These are phyloP conservation scores for Parastagonospora avenae DNA, from an alignment of 2,329 filamentous ascomycete species.

Conservation along the genomic window DNA sequence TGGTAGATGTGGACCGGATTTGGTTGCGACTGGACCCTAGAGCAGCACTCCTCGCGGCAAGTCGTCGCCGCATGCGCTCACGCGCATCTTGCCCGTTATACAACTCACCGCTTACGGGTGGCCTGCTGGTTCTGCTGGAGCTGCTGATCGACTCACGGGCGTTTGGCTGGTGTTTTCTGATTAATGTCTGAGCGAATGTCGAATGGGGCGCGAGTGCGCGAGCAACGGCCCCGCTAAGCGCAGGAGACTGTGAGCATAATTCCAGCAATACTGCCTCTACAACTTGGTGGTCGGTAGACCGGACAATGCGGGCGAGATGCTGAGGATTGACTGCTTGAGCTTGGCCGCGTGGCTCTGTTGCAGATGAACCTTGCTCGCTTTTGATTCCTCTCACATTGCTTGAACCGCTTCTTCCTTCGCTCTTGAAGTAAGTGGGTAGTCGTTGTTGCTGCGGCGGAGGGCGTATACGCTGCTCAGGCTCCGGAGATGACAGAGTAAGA, in stretches of 20 bases:
- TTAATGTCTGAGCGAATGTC: conserved; percentile 27
- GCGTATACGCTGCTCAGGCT: conserved; percentile 17
- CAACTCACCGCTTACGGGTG: conserved; percentile 5
- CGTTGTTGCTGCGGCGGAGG: conserved; percentile 13
- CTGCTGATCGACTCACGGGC: background rate
- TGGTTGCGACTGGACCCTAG: background rate
- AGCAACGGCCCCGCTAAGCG: conserved; percentile 38
- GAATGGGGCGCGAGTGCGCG: conserved; percentile 41
- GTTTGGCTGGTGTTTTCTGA: conserved; percentile 11
- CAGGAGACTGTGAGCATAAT: conserved; percentile 38
- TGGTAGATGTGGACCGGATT: background rate
- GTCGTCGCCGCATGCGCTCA: conserved; percentile 11
- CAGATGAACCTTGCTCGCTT: background rate
- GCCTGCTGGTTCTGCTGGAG: conserved; percentile 3
- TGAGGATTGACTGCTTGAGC: conserved; percentile 24
- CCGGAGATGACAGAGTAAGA: conserved; percentile 31
- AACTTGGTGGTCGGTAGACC: conserved; percentile 21
- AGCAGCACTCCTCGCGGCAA: background rate
- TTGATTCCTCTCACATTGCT: background rate
- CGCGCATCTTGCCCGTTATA: background rate
- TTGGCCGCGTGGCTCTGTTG: conserved; percentile 6
- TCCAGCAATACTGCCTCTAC: conserved; percentile 30
- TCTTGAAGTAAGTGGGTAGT: conserved; percentile 10
- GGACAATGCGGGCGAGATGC: conserved; percentile 36
- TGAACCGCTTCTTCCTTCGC: conserved; percentile 4